Conservation (phyloP, 1,139 yeast genomes). For the Yamadazyma membranifaciens region DNA sequence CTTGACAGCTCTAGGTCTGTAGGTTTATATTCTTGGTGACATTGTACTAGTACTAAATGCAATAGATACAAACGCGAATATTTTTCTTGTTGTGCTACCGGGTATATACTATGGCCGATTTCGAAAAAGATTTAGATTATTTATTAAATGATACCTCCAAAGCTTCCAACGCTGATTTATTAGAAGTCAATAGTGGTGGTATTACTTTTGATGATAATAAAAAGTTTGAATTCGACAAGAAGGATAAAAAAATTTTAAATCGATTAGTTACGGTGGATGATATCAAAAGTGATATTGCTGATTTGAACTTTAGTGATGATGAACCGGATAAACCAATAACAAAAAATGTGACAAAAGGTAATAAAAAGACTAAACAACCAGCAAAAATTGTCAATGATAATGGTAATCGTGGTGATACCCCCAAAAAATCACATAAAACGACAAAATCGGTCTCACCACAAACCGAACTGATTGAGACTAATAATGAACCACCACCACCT, state of each 20-base stretch:
- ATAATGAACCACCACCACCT: not conserved
- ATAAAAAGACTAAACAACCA: not conserved
- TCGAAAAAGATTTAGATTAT: constrained; percentile 17
- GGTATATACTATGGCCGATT: constrained; percentile 6
- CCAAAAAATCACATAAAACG: not conserved
- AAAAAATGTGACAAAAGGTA: not conserved
- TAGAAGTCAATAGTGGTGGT: not conserved
- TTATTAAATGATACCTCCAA: constrained; percentile 13
- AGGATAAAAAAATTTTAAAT: constrained; percentile 5
- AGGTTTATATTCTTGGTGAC: not conserved
- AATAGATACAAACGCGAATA: not conserved
- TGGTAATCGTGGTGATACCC: not conserved
- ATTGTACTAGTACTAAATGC: too few species aligned
- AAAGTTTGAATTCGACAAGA: constrained; percentile 5
- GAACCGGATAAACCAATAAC: constrained; percentile 16
- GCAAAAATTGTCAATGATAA: not conserved
- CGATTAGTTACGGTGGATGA: constrained; percentile 8
- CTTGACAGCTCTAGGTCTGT: not conserved
- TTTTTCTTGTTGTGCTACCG: not conserved
- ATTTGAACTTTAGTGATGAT: constrained; percentile 22
- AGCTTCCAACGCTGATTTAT: not conserved
- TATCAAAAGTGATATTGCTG: constrained; percentile 21
- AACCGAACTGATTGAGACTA: not conserved
- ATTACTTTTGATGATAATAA: not conserved
- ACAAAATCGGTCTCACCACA: not conserved